Evolutionary conservation across 345 rosid species (phyloP).

Genomic region (Syzygium aromaticum): DNA sequence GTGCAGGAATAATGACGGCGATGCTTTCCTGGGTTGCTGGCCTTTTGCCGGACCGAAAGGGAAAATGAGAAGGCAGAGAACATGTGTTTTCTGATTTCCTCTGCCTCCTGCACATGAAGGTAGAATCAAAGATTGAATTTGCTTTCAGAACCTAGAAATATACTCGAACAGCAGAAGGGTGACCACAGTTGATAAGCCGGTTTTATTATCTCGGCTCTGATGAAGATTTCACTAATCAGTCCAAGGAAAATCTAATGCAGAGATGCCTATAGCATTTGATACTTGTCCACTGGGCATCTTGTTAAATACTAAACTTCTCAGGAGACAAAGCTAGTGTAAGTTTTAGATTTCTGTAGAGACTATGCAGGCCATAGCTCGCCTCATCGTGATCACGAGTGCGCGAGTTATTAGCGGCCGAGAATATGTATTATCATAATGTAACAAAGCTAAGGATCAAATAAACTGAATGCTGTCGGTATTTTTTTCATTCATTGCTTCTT

Average conservation of each 20-base stretch:
- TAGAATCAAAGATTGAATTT: not conserved
- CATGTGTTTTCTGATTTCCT: slow-evolving; percentile 9
- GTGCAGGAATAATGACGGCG: not conserved
- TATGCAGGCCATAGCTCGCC: not conserved
- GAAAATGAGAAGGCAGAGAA: slow-evolving; percentile 2
- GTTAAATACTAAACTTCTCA: not conserved
- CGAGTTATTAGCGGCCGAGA: not conserved
- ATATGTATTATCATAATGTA: not conserved
- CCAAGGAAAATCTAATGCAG: not conserved
- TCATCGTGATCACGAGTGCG: not conserved
- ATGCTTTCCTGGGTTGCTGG: slow-evolving; percentile 19
- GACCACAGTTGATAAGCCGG: not conserved
- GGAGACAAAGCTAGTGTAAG: not conserved
- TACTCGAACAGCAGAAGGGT: not conserved
- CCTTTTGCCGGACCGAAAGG: slow-evolving; percentile 11
- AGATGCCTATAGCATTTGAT: not conserved
- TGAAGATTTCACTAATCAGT: not conserved
- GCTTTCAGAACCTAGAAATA: not conserved
- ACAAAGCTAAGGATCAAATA: not conserved
- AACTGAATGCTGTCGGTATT: not conserved
- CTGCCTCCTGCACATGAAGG: not conserved
- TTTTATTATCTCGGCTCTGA: not conserved
- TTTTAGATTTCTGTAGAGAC: not conserved
- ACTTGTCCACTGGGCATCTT: not conserved
- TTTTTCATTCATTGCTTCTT: not conserved